Conservation (phyloP, 306 rosid species). For the Spatholobus suberectus region DNA sequence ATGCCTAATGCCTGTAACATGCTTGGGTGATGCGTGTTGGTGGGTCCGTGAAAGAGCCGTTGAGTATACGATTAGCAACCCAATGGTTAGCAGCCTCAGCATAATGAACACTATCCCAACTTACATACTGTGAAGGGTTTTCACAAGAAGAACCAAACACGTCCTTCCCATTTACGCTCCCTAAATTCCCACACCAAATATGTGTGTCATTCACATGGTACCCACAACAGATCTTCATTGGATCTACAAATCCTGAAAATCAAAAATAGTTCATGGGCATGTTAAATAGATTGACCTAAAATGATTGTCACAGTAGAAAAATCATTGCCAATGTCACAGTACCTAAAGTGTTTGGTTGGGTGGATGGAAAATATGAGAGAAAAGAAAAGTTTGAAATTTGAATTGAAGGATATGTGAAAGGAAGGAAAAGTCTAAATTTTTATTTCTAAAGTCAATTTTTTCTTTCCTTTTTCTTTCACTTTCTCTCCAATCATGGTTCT, state of each 20-base stretch:
- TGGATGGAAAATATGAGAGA: no score
- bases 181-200: constrained; percentile 79
- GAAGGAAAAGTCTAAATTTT: no score
- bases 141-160: constrained; percentile 79
- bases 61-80: constrained; percentile 72
- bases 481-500: no score
- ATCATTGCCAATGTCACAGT: not conserved
- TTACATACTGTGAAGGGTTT: constrained; percentile 58
- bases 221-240: constrained; percentile 85
- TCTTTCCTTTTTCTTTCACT: no score
- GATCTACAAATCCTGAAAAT: constrained; percentile 74
- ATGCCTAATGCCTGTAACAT: constrained; percentile 54
- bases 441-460: no score
- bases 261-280: not conserved
- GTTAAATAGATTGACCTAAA: not conserved
- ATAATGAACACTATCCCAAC: constrained; percentile 96
- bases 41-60: constrained; percentile 69
- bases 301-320: not conserved
- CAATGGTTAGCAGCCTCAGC: constrained; percentile 86
- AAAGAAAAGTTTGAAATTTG: no score
- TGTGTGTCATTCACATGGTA: constrained; percentile 83
- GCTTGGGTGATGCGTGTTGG: constrained; percentile 73
- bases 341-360: no score
- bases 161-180: constrained; percentile 59
- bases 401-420: no score